Conservation (phyloP, 768 basidiomycete species). For the Panaeolus cyanescens region DNA sequence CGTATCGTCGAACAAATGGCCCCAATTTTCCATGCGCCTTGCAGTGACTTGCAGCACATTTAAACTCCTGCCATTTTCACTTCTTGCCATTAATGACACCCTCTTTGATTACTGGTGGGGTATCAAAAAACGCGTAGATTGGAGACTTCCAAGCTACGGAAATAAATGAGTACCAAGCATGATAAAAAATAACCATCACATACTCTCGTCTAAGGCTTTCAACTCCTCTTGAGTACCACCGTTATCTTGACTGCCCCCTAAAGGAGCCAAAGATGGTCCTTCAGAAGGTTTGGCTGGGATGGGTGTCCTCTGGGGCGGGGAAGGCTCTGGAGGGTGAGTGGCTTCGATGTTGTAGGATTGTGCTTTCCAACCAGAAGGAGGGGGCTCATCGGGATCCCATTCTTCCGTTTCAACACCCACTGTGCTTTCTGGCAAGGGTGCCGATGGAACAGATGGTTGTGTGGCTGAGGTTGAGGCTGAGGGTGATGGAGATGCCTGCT, state of each 20-base stretch:
- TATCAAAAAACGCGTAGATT: not conserved
- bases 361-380: not conserved
- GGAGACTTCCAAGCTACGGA: not conserved
- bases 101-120: not conserved
- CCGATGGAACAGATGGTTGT: too few species aligned
- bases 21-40: not conserved
- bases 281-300: not conserved
- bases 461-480: too few species aligned
- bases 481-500: too few species aligned
- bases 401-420: too few species aligned
- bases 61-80: not conserved
- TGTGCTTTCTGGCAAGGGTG: too few species aligned
- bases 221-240: not conserved
- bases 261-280: not conserved
- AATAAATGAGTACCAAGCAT: too few species aligned
- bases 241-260: not conserved
- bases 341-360: not conserved
- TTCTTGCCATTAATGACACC: not conserved
- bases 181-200: too few species aligned
- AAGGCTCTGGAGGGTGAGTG: too few species aligned
- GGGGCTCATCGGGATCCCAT: too few species aligned
- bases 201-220: not conserved
- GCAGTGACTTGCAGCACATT: conserved; percentile 4
- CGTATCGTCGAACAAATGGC: conserved; percentile 12
- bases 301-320: too few species aligned